Percentiles rank a stretch among this genome's conserved stretches.
Evolutionary conservation across 2,329 filamentous ascomycete genomes (phyloP).

Genomic region (Tolypocladium album): DNA sequence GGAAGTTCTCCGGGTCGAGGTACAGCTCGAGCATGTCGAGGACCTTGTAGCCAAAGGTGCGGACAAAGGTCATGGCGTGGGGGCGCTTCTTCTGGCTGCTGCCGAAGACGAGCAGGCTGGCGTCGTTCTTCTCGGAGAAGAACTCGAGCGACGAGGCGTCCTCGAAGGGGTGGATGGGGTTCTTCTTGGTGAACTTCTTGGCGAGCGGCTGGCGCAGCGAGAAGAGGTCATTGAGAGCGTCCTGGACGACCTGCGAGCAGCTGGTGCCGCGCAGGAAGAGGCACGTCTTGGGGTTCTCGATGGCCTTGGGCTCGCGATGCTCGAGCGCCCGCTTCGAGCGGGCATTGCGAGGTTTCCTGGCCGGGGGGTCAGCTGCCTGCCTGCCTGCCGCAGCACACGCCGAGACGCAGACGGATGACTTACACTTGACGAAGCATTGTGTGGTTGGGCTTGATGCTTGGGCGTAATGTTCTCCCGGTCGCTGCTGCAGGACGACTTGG

Average conservation of each 20-base stretch:
- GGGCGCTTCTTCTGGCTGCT: conserved; percentile 91
- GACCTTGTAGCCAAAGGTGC: conserved; percentile 77
- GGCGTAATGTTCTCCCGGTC: neutral
- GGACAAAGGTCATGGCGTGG: conserved; percentile 72
- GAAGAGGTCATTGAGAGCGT: conserved; percentile 76
- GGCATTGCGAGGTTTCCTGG: conserved; percentile 55
- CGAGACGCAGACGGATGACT: conserved; percentile 6
- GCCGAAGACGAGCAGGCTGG: conserved; percentile 73
- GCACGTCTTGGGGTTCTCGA: conserved; percentile 83
- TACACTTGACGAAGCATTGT: conserved; percentile 41
- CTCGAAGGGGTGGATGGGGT: conserved; percentile 89
- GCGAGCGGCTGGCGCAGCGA: conserved; percentile 74
- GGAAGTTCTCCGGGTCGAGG: conserved; percentile 64
- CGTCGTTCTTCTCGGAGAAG: conserved; percentile 93
- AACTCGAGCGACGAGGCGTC: conserved; percentile 83
- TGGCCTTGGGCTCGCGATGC: conserved; percentile 77
- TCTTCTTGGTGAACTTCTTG: conserved; percentile 95
- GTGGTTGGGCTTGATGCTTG: conserved; percentile 1
- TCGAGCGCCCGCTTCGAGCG: conserved; percentile 93
- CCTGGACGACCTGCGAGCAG: conserved; percentile 72
- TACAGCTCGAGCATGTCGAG: conserved; percentile 92
- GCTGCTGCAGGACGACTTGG: neutral
- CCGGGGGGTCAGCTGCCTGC: neutral
- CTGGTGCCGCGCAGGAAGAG: conserved; percentile 83
- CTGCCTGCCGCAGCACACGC: neutral